Base-by-base conservation (phyloP, 2,329 filamentous ascomycete species). In the Fonsecaea monophora region DNA sequence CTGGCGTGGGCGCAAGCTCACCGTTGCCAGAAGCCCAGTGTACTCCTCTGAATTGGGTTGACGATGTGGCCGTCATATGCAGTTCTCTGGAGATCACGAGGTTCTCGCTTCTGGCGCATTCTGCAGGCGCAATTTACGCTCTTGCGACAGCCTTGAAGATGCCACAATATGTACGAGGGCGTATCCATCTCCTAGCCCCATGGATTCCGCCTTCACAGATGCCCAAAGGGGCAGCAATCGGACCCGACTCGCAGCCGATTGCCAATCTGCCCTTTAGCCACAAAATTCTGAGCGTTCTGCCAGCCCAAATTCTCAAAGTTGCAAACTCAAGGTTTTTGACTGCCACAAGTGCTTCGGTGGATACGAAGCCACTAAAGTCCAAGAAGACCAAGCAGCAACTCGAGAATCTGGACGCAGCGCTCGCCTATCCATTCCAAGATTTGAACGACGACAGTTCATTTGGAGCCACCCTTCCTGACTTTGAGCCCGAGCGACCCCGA, bases 161-260 rank as follows among this genome's bases (percentile, higher is more conserved):
- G 87, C 95, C 95, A 3, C 94, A 97, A 74, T 92, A 97, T 75
- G 96, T 99, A 68, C 90, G 94, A 5, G 95, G 95, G 21, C 90
- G 92, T 61, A 95, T 99, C 63, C 95, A 99, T 78, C 86, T 99
- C 2, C 85, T 99, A 8, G 94, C 95, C 0, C 95, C 95, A 0
- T 97, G 93, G 95, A 98, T 99, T 55, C 95, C 95, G 1, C 95
- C 95, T 0, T 98, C 92, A 4, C 93, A 97, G 76, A 90, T 97
- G 84, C 93, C 68, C 54, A 71, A 71, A 64, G 68, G 70, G 7
- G 68, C 89, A 61, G 89, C 90, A 18, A 89, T 94, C 70, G 89
- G 90, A 34, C 63, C 66, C 12, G 68, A 69, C 35, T 89, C 91
- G 64, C 87, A 86, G 15, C 94, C 94, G 0, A 90, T 89, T 0